phyloP scores from a whole-genome alignment of 1,284 basidiomycete species.

The Meripilus lineatus region DNA sequence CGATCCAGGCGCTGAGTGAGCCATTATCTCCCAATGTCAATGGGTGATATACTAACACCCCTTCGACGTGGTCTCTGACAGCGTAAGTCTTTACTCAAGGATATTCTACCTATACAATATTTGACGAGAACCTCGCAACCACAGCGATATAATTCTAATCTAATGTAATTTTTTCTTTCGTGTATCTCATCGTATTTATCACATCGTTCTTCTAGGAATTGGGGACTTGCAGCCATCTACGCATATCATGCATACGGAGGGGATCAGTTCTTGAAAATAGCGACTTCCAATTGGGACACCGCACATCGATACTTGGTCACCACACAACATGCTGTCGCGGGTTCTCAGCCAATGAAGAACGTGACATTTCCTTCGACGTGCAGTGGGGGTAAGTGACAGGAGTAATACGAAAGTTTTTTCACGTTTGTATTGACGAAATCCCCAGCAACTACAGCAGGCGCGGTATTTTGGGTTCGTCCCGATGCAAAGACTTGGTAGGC shows the following conservation, averaged over 20 bases:
- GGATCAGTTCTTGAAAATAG: slow-evolving; percentile 7
- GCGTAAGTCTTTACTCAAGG: background rate
- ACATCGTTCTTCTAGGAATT: background rate
- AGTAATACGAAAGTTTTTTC: background rate
- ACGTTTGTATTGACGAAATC: background rate
- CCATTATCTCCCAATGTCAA: too few species aligned
- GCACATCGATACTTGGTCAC: slow-evolving; percentile 2
- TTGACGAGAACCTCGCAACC: too few species aligned
- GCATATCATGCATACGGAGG: slow-evolving; percentile 10
- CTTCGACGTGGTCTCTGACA: too few species aligned
- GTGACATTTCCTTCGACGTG: slow-evolving; percentile 2
- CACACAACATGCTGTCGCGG: background rate
- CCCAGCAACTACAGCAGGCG: slow-evolving; percentile 1
- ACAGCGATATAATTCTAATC: background rate
- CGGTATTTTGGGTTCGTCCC: slow-evolving; percentile 1
- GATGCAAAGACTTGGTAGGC: background rate
- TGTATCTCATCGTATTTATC: background rate
- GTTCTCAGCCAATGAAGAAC: background rate
- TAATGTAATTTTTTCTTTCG: background rate
- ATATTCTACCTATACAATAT: background rate
- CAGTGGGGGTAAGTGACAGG: slow-evolving; percentile 1
- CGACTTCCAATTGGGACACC: slow-evolving; percentile 5
- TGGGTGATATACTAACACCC: too few species aligned
- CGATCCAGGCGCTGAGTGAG: too few species aligned
- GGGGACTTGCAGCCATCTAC: too few species aligned